phyloP scores from a whole-genome alignment of 495 filamentous ascomycete genomes.

The Penicillium dipodomyicola region DNA sequence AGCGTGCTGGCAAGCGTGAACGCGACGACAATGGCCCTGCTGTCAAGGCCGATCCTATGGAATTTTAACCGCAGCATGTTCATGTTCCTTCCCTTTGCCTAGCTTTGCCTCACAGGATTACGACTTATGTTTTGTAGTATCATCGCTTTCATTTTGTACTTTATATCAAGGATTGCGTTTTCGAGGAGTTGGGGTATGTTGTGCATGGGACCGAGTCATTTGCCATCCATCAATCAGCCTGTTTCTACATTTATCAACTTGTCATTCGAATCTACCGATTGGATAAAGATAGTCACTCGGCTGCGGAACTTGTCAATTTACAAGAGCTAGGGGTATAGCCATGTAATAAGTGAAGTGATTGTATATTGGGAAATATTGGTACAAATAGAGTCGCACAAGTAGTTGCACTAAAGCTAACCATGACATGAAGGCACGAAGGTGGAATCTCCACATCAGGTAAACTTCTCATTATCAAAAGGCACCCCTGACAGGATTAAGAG shows the following conservation, averaged over 20 bases:
- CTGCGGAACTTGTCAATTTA: not conserved
- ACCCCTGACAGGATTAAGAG: not conserved
- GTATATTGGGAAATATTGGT: conserved; percentile 13
- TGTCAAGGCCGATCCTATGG: conserved; percentile 53
- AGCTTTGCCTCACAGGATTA: conserved; percentile 9
- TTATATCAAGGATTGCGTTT: not conserved
- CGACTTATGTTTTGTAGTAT: conserved; percentile 16
- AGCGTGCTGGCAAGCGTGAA: conserved; percentile 71
- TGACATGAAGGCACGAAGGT: not conserved
- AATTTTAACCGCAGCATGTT: conserved; percentile 37
- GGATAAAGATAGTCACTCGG: not conserved
- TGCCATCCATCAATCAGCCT: not conserved
- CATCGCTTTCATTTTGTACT: not conserved
- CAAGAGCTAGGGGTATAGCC: not conserved
- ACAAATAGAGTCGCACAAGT: conserved; percentile 7
- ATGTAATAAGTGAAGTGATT: conserved; percentile 3
- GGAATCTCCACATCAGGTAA: not conserved
- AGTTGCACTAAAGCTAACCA: not conserved
- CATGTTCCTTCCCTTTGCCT: conserved; percentile 1
- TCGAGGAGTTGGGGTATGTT: conserved; percentile 4
- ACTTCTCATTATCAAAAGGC: not conserved
- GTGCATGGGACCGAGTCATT: not conserved
- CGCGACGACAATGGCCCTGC: conserved; percentile 51
- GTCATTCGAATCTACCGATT: not conserved
- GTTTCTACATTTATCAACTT: not conserved